phyloP scores from a whole-genome alignment of 1,284 basidiomycete genomes.

The Puccinia coronata region DNA sequence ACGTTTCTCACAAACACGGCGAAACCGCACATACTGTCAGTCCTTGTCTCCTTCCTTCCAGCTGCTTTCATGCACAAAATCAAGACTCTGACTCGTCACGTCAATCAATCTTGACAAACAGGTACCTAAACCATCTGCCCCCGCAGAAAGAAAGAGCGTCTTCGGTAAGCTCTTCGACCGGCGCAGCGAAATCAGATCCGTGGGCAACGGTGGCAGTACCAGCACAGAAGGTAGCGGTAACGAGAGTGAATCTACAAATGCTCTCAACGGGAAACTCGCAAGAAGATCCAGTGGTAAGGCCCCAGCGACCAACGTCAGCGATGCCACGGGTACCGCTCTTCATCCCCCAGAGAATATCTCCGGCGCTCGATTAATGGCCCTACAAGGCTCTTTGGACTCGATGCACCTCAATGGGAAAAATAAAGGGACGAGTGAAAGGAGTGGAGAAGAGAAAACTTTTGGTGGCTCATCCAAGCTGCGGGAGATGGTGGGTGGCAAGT shows the following conservation, averaged over 20 bases:
- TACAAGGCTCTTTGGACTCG: slow-evolving; percentile 15
- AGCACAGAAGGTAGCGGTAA: slow-evolving; percentile 34
- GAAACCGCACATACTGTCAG: slow-evolving; percentile 15
- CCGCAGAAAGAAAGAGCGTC: slow-evolving; percentile 50
- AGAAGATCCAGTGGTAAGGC: slow-evolving; percentile 18
- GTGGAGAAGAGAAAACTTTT: slow-evolving; percentile 34
- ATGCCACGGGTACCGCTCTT: background rate
- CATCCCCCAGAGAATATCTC: slow-evolving; percentile 9
- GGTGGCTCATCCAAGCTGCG: slow-evolving; percentile 46
- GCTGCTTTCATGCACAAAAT: background rate
- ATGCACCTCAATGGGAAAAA: background rate
- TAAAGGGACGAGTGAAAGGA: slow-evolving; percentile 45
- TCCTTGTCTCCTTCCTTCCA: background rate
- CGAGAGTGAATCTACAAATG: slow-evolving; percentile 10
- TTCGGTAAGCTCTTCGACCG: slow-evolving; percentile 55
- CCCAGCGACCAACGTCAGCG: background rate
- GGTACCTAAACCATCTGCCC: background rate
- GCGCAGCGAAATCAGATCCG: slow-evolving; percentile 33
- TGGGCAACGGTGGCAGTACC: slow-evolving; percentile 8
- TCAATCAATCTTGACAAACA: background rate
- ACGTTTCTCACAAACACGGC: slow-evolving; percentile 13
- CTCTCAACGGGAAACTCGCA: background rate
- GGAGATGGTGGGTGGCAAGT: slow-evolving; percentile 47
- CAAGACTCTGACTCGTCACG: background rate
- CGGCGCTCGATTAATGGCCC: slow-evolving; percentile 6